Base-by-base conservation (phyloP, 2,329 filamentous ascomycete species). In the Xylariaceae sp. region DNA sequence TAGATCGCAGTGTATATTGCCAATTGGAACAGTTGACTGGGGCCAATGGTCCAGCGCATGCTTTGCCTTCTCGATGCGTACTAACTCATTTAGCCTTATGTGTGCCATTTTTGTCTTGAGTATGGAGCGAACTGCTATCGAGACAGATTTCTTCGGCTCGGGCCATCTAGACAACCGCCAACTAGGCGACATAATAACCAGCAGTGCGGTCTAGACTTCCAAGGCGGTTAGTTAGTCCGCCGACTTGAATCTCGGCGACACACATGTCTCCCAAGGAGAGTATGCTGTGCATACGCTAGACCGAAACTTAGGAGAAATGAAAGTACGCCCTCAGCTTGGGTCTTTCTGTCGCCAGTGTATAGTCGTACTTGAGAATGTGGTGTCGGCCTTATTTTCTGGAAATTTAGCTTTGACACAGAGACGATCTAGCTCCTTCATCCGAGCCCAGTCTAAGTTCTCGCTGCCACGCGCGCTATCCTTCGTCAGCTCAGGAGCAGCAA, bases 321-420 rank as follows among this genome's bases (percentile, higher is more conserved):
- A 34, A 29, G 21, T 29, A 9, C 4, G 7, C 19, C 32, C 26
- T 55, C 45, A 51, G n/a, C 30, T 26, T 19, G 50, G 12, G 22
- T 47, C 46, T 42, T 26, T 30, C 7, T 36, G 29, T 42, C 62
- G 58, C 72, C 74, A 76, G 51, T 76, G 74, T 7, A 76, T 68
- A 16, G 58, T 63, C 0, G 74, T 76, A 52, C 67, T 72, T 0
- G 70, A 73, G 50, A 77, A 77, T 1, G 69, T 70, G 6, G 65
- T 66, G 47, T 70, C 65, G 3, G 62, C 65, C 0, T 63, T 56
- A n/a, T 75, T 72, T 10, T 71, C 67, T 0, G 74, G 74, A 51
- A 76, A 76, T 0, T 54, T 47, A 19, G 64, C 64, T 42, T 66
- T 65, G 19, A 63, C 58, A 45, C 68, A 74, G 0, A 54, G 56